A percentile compares a stretch with the other conserved stretches of the same genome.
These are phyloP conservation scores for Rhizopus arrhizus DNA, from an alignment of 371 early-diverging fungal genomes.

Conservation along the genomic window DNA sequence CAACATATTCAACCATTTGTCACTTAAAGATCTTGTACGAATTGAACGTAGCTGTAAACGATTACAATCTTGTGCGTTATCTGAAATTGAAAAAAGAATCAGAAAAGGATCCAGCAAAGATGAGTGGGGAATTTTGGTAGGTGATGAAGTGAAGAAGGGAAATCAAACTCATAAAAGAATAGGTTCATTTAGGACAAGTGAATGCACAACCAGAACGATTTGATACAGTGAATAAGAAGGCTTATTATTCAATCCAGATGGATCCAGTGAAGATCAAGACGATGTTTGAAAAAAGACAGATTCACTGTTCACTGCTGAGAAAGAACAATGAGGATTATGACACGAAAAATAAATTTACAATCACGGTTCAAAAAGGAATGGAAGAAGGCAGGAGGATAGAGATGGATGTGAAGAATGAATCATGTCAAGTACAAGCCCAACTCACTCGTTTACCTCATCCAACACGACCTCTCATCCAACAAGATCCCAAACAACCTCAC, in stretches of 20 bases:
- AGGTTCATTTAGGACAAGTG: slow-evolving; percentile 49
- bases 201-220: slow-evolving; percentile 37
- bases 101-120: slow-evolving; percentile 24
- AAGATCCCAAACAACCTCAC: slow-evolving; percentile 1
- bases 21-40: slow-evolving; percentile 44
- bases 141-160: slow-evolving; percentile 1
- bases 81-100: slow-evolving; percentile 46
- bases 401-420: slow-evolving; percentile 32
- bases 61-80: slow-evolving; percentile 39
- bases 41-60: slow-evolving; percentile 42
- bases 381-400: slow-evolving; percentile 35
- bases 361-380: slow-evolving; percentile 49
- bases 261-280: slow-evolving; percentile 45
- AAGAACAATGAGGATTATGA: slow-evolving; percentile 17
- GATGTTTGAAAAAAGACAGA: slow-evolving; percentile 49
- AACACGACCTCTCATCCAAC: neutral
- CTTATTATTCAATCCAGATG: slow-evolving; percentile 43
- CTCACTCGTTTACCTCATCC: slow-evolving; percentile 31
- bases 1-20: slow-evolving; percentile 36
- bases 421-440: slow-evolving; percentile 41
- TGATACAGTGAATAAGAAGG: slow-evolving; percentile 36
- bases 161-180: neutral
- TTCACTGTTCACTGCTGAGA: slow-evolving; percentile 43
- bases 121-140: slow-evolving; percentile 47
- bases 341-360: slow-evolving; percentile 34